phyloP scores from a whole-genome alignment of 495 filamentous ascomycete species.

The Aspergillus haitiensis region DNA sequence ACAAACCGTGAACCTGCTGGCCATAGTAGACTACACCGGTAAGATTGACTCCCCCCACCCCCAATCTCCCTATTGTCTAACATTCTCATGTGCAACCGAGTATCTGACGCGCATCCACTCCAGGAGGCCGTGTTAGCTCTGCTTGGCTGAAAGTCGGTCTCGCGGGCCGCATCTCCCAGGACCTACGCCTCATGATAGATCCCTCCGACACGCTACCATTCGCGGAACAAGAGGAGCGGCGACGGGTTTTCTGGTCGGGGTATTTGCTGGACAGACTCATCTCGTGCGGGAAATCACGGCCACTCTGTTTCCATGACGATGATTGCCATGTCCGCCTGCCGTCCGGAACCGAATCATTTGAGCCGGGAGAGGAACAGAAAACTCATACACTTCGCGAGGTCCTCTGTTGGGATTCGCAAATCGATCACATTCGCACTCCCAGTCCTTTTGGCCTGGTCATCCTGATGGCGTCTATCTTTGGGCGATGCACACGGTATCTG shows the following conservation, averaged over 20 bases:
- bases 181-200: slow-evolving; percentile 33
- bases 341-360: slow-evolving; percentile 30
- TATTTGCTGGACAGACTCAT: slow-evolving; percentile 35
- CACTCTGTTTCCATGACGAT: slow-evolving; percentile 29
- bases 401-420: slow-evolving; percentile 23
- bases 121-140: slow-evolving; percentile 30
- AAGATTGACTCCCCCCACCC: background rate
- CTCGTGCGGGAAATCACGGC: slow-evolving; percentile 31
- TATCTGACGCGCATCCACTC: background rate
- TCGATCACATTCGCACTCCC: slow-evolving; percentile 13
- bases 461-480: slow-evolving; percentile 32
- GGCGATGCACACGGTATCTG: slow-evolving; percentile 31
- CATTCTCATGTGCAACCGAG: background rate
- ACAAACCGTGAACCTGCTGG: slow-evolving; percentile 33
- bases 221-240: slow-evolving; percentile 33
- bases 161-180: slow-evolving; percentile 33
- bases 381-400: slow-evolving; percentile 29
- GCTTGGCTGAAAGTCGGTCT: slow-evolving; percentile 37
- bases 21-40: slow-evolving; percentile 32
- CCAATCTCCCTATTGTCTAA: background rate
- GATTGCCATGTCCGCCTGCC: slow-evolving; percentile 35
- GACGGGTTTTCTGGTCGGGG: slow-evolving; percentile 31
- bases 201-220: slow-evolving; percentile 21
- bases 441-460: slow-evolving; percentile 30
- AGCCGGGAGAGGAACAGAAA: slow-evolving; percentile 22